Evolutionary conservation across 192 early-diverging fungal genomes (phyloP).

Genomic region (Backusella tuberculispora): DNA sequence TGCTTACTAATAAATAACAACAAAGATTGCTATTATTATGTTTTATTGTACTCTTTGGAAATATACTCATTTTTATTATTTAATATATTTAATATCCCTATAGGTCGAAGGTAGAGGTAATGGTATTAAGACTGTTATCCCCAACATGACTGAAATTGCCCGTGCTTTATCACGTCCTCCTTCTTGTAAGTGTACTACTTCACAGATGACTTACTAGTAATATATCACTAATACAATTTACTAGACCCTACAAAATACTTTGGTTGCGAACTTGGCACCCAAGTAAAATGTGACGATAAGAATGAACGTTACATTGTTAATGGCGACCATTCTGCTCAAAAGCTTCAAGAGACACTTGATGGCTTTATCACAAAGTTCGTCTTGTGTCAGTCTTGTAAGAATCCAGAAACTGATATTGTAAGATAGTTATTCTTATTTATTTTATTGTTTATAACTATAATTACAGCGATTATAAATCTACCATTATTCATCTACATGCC

Average conservation of each 20-base stretch:
- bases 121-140: slow-evolving; percentile 98
- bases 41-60: neutral
- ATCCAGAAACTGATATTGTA: slow-evolving; percentile 97
- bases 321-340: slow-evolving; percentile 88
- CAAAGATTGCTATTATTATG: neutral
- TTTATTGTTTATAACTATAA: slow-evolving; percentile 15
- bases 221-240: neutral
- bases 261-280: slow-evolving; percentile 95
- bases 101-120: slow-evolving; percentile 98
- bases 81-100: slow-evolving; percentile 19
- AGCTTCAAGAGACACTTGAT: slow-evolving; percentile 84
- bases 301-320: slow-evolving; percentile 94
- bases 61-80: slow-evolving; percentile 27
- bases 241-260: slow-evolving; percentile 86
- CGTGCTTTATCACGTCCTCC: slow-evolving; percentile 87
- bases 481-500: neutral
- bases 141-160: slow-evolving; percentile 95
- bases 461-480: neutral
- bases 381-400: slow-evolving; percentile 88
- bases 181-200: slow-evolving; percentile 56
- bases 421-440: neutral
- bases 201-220: too few relatives aligned
- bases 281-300: slow-evolving; percentile 87
- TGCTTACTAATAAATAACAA: neutral
- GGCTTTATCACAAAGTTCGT: slow-evolving; percentile 96